Base-by-base conservation (phyloP, 2,329 filamentous ascomycete species). In the Neurospora sp. region DNA sequence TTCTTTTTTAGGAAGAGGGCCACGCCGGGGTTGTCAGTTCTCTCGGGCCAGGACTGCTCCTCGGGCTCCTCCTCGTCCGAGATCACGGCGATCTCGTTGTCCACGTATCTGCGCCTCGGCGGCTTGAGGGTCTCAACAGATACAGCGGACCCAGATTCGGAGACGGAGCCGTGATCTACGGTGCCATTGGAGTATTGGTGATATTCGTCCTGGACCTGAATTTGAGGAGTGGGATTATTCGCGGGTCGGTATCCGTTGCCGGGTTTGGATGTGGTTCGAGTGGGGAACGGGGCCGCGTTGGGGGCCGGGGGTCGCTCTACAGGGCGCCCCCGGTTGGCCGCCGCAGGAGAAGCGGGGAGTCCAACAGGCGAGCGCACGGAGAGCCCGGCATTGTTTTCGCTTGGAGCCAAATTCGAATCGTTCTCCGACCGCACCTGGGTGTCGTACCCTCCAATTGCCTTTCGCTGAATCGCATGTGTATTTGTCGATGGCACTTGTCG, bases 401-500 rank as follows among this genome's bases (percentile, higher is more conserved):
- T 70, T 33, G 70, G 68, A 11, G 68, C 70, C 39, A 73, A 46
- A n/a, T 70, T 40, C 4, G 52, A 62, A 36, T 62, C 75, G 68
- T 72, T 73, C 7, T 68, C 73, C 13, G 73, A 73, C 15, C 73
- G 74, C 17, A 76, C 52, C 68, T 73, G 70, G n/a, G 17, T 43
- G 13, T 71, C 71, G 2, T 72, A n/a, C 23, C 69, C 68, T 23
- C 66, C 72, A 38, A 72, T 66, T 33, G 46, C 62, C 38, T 72
- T 74, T 7, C 68, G 70, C 1, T 67, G 19, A 4, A 70, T 58
- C n/a, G 67, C 43, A 5, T 74, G 76, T 11, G 81, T 78, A 52
- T 82, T 81, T 1, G 82, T 80, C 3, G 83, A 84, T 3, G 82
- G 80, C 11, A 81, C 81, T 7, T 83, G 83, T 8, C 84, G 85